These are phyloP conservation scores for Arbutus unedo DNA, from an alignment of 148 eudicot genomes.

Conservation along the genomic window DNA sequence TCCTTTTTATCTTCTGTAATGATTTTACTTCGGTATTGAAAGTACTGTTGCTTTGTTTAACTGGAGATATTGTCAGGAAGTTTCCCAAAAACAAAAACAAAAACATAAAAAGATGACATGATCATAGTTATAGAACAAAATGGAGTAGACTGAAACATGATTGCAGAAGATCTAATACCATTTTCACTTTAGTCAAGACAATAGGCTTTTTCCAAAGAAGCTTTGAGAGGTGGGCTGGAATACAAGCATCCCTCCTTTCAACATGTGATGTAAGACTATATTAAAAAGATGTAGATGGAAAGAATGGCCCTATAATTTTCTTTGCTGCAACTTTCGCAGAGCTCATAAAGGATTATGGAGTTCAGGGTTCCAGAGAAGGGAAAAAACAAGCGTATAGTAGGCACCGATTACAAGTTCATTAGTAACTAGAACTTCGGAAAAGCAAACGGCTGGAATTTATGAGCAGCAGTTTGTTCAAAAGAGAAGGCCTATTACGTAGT, in stretches of 20 bases:
- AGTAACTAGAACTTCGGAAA: background rate
- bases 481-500: background rate
- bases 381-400: background rate
- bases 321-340: background rate
- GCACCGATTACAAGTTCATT: background rate
- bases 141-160: background rate
- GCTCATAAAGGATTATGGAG: background rate
- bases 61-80: background rate
- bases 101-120: background rate
- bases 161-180: background rate
- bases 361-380: background rate
- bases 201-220: background rate
- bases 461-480: background rate
- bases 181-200: background rate
- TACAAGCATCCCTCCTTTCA: background rate
- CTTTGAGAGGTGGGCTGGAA: constrained; percentile 4
- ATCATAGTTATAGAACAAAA: background rate
- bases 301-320: background rate
- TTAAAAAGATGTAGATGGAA: background rate
- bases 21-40: background rate
- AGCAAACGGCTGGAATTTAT: background rate
- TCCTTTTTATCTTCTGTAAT: background rate
- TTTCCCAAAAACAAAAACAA: background rate
- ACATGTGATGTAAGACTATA: background rate
- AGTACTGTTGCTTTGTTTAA: background rate